phyloP scores from a whole-genome alignment of 148 eudicot genomes.

The Rhododendron vialii region DNA sequence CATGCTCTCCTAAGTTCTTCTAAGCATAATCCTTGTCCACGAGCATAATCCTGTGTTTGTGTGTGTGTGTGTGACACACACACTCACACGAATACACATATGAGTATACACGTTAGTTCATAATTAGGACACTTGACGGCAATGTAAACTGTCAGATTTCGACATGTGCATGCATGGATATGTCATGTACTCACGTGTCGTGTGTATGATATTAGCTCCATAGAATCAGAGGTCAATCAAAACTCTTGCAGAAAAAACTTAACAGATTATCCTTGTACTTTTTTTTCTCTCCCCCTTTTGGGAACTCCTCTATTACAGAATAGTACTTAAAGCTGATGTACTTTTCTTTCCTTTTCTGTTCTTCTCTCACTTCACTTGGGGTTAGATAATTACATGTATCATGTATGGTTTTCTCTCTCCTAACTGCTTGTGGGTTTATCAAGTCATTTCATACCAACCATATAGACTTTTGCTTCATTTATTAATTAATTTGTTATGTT shows the following conservation, averaged over 20 bases:
- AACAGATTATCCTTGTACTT: neutral
- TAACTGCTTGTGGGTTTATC: neutral
- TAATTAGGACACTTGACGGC: neutral
- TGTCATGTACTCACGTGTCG: neutral
- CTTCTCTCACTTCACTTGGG: conserved; percentile 1
- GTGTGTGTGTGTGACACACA: neutral
- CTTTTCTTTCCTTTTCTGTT: neutral
- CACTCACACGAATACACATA: neutral
- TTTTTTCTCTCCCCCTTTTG: no score
- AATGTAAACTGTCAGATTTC: neutral
- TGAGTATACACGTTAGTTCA: neutral
- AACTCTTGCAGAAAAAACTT: neutral
- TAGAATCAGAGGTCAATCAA: neutral
- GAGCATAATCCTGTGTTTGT: neutral
- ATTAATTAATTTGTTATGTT: neutral
- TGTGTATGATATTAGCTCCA: neutral
- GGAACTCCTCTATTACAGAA: neutral
- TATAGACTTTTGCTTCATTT: neutral
- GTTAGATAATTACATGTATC: neutral
- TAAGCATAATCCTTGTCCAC: neutral
- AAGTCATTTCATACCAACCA: neutral
- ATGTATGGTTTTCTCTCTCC: neutral
- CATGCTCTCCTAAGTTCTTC: neutral
- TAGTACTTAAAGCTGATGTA: neutral
- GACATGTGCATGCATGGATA: neutral